Conservation (phyloP, 306 rosid species). For the Sindora glabra region DNA sequence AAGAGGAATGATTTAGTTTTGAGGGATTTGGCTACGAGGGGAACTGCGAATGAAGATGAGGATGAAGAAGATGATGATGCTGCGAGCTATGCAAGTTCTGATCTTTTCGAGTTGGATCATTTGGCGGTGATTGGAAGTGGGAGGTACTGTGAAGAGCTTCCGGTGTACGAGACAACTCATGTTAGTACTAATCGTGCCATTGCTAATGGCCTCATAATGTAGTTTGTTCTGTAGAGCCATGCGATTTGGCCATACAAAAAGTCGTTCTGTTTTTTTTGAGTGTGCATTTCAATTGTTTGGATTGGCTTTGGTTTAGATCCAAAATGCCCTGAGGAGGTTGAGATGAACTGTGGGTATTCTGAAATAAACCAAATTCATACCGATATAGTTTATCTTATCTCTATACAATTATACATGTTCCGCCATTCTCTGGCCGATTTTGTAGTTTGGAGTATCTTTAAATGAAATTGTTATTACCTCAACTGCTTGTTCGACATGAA, state of each 20-base stretch:
- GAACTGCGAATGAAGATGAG: neutral
- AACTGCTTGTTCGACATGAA: no score
- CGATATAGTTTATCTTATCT: neutral
- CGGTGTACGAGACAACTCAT: slow-evolving; percentile 80
- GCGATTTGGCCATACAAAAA: no score
- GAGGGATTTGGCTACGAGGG: slow-evolving; percentile 18
- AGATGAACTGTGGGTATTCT: neutral
- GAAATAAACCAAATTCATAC: neutral
- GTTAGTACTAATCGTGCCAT: slow-evolving; percentile 59
- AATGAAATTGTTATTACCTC: neutral
- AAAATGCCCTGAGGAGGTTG: neutral
- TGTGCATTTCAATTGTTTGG: neutral
- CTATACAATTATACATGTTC: neutral
- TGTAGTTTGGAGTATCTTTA: neutral
- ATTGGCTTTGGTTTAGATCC: neutral
- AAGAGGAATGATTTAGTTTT: slow-evolving; percentile 27
- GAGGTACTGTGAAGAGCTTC: slow-evolving; percentile 69
- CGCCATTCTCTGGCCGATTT: neutral
- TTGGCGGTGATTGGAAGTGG: slow-evolving; percentile 28
- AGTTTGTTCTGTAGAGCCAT: slow-evolving; percentile 9
- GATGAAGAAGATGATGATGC: slow-evolving; percentile 41
- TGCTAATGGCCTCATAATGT: slow-evolving; percentile 43
- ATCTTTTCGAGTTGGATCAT: slow-evolving; percentile 94
- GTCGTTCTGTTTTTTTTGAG: neutral
- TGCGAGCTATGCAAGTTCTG: slow-evolving; percentile 81